phyloP scores from a whole-genome alignment of 495 filamentous ascomycete species.

The Penicillium manginii region DNA sequence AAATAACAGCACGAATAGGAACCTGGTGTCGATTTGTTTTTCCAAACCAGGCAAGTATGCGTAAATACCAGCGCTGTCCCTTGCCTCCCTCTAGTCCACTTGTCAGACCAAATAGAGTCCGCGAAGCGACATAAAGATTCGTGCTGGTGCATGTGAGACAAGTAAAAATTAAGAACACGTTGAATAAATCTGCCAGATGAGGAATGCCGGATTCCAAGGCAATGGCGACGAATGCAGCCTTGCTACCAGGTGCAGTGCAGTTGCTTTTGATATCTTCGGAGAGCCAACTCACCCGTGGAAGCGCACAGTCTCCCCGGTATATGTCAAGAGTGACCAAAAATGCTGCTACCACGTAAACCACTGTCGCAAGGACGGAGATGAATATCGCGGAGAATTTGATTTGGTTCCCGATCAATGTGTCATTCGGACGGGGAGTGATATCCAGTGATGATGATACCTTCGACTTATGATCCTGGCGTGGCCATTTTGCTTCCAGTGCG shows the following conservation, averaged over 20 bases:
- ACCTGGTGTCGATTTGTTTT: slow-evolving; percentile 35
- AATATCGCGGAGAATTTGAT: slow-evolving; percentile 40
- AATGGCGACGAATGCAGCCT: slow-evolving; percentile 43
- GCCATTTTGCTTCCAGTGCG: slow-evolving; percentile 46
- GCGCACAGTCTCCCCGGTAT: slow-evolving; percentile 34
- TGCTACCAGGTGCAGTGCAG: slow-evolving; percentile 9
- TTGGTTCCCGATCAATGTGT: slow-evolving; percentile 17
- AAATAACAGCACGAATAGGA: slow-evolving; percentile 39
- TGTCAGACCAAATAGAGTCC: slow-evolving; percentile 49
- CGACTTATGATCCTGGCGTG: background rate
- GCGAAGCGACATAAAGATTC: slow-evolving; percentile 50
- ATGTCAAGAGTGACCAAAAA: slow-evolving; percentile 44
- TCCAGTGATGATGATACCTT: background rate
- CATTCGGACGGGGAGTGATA: background rate
- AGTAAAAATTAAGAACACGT: slow-evolving; percentile 45
- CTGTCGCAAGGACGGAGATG: slow-evolving; percentile 30
- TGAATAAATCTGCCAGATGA: slow-evolving; percentile 39
- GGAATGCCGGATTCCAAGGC: slow-evolving; percentile 29
- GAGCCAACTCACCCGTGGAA: slow-evolving; percentile 35
- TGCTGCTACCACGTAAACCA: slow-evolving; percentile 13
- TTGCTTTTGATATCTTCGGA: background rate
- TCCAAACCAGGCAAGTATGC: slow-evolving; percentile 35
- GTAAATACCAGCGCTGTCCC: slow-evolving; percentile 16
- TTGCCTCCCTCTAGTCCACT: slow-evolving; percentile 29
- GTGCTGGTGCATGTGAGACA: slow-evolving; percentile 46